phyloP scores from a whole-genome alignment of 2,329 filamentous ascomycete genomes.

The Reticulascus tulasneorum region DNA sequence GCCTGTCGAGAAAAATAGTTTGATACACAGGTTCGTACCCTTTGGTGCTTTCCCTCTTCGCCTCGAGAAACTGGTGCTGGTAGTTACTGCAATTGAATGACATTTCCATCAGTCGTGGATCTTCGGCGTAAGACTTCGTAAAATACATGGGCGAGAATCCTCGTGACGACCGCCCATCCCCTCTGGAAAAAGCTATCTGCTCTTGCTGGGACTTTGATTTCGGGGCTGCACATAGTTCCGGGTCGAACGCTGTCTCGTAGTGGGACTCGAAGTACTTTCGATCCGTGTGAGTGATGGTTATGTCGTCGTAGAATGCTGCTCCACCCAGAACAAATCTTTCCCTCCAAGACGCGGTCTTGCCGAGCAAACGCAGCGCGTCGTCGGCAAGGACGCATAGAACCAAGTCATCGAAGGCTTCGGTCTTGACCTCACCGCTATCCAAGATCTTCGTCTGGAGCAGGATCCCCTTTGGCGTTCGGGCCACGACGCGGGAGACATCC shows the following conservation, averaged over 20 bases:
- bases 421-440: constrained; percentile 43
- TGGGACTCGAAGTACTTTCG: constrained; percentile 61
- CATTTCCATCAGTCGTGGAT: constrained; percentile 60
- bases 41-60: constrained; percentile 3
- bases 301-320: constrained; percentile 64
- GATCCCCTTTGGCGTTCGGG: constrained; percentile 48
- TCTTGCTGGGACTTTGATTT: constrained; percentile 33
- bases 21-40: constrained; percentile 65
- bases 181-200: constrained; percentile 36
- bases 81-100: constrained; percentile 75
- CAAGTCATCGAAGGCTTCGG: constrained; percentile 60
- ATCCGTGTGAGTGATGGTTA: constrained; percentile 67
- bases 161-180: constrained; percentile 44
- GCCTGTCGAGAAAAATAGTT: constrained; percentile 62
- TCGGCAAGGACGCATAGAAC: constrained; percentile 64
- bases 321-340: constrained; percentile 64
- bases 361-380: constrained; percentile 58
- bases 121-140: constrained; percentile 54
- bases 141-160: constrained; percentile 64
- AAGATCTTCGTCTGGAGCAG: constrained; percentile 49
- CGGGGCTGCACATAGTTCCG: constrained; percentile 45
- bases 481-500: constrained; percentile 49
- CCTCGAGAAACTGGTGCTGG: constrained; percentile 62
- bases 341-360: constrained; percentile 56
- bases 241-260: constrained; percentile 60